Evolutionary conservation across 2,329 filamentous ascomycete genomes (phyloP).

Genomic region (Bipolaris bicolor): DNA sequence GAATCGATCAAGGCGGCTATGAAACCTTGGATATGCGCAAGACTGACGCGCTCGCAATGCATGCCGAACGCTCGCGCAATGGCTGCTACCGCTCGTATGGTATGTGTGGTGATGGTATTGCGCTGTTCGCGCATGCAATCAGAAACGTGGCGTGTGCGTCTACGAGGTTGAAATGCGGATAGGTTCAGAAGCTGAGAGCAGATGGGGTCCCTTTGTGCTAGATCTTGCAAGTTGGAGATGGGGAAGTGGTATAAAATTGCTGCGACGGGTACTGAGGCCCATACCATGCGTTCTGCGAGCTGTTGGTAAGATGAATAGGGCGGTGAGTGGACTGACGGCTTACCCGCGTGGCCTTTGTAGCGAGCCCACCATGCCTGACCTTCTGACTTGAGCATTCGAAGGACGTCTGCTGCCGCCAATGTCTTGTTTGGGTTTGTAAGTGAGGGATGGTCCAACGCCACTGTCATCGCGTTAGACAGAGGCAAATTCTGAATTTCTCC

Average conservation of each 20-base stretch:
- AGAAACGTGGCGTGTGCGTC: not conserved
- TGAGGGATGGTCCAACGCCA: not conserved
- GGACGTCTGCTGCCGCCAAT: not conserved
- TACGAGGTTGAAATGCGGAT: not conserved
- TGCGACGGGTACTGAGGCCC: not conserved
- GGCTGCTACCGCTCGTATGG: not conserved
- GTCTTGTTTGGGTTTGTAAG: constrained; percentile 1
- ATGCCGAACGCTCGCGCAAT: constrained; percentile 8
- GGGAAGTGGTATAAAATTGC: not conserved
- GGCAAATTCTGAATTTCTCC: not conserved
- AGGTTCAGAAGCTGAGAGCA: not conserved
- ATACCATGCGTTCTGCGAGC: not conserved
- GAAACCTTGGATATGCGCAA: constrained; percentile 7
- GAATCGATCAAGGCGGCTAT: constrained; percentile 11
- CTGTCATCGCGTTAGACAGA: not conserved
- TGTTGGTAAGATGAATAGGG: not conserved
- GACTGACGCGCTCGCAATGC: not conserved
- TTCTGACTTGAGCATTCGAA: not conserved
- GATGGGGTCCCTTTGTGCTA: not conserved
- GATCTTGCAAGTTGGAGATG: not conserved
- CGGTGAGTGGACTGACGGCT: not conserved
- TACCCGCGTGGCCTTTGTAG: constrained; percentile 13
- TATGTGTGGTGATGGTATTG: not conserved
- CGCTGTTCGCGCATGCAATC: not conserved
- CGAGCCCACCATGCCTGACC: constrained; percentile 1